These are phyloP conservation scores for Penicillium salamii DNA, from an alignment of 495 filamentous ascomycete genomes.

Conservation along the genomic window DNA sequence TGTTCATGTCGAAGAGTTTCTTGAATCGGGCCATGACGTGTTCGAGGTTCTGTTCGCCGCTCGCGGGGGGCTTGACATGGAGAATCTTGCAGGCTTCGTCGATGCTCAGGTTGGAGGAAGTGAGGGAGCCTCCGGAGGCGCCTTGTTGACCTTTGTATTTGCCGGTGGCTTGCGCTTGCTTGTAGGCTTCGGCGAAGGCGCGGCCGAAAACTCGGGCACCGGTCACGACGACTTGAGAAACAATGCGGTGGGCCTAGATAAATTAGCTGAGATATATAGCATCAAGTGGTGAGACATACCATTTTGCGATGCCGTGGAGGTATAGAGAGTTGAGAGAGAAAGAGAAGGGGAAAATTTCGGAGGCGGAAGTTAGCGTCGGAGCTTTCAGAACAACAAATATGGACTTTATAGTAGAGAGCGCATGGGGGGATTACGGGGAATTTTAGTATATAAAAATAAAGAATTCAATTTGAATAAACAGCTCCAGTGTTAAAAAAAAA, in stretches of 20 bases:
- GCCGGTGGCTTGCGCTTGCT: slow-evolving; percentile 81
- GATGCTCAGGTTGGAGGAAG: slow-evolving; percentile 73
- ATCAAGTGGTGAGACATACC: slow-evolving; percentile 18
- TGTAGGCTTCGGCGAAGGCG: slow-evolving; percentile 87
- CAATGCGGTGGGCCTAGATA: slow-evolving; percentile 83
- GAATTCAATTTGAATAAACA: too few relatives aligned
- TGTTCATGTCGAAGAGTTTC: slow-evolving; percentile 88
- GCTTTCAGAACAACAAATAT: not conserved
- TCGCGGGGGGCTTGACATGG: slow-evolving; percentile 85
- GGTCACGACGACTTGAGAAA: slow-evolving; percentile 87
- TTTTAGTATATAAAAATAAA: not conserved
- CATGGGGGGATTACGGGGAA: not conserved
- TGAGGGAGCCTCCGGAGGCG: slow-evolving; percentile 42
- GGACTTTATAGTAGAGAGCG: not conserved
- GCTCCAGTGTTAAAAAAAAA: too few relatives aligned
- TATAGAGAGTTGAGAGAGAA: slow-evolving; percentile 24
- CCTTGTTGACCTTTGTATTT: slow-evolving; percentile 70
- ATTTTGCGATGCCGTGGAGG: slow-evolving; percentile 25
- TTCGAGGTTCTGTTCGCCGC: slow-evolving; percentile 72
- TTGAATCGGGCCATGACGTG: slow-evolving; percentile 84
- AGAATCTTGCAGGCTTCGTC: slow-evolving; percentile 98
- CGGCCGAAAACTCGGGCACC: slow-evolving; percentile 89
- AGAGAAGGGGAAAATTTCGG: slow-evolving; percentile 42
- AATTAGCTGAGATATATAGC: not conserved
- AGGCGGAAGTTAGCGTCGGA: slow-evolving; percentile 29